phyloP scores from a whole-genome alignment of 306 rosid genomes.

The Vigna reflexopilosa region DNA sequence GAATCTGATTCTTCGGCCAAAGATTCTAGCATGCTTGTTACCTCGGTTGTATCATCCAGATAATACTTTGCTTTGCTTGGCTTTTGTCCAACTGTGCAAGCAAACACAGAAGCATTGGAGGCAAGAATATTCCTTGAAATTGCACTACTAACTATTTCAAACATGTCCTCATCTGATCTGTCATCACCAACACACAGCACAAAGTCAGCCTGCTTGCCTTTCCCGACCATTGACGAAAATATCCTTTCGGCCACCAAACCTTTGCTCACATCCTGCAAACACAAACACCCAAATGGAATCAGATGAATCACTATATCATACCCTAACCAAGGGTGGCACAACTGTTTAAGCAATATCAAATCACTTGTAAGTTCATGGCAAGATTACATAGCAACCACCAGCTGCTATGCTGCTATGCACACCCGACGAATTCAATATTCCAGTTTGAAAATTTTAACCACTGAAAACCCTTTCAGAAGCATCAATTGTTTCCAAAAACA shows the following conservation, averaged over 20 bases:
- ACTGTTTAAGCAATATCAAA: slow-evolving; percentile 6
- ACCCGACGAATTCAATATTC: background rate
- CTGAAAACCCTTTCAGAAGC: background rate
- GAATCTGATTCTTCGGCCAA: slow-evolving; percentile 66
- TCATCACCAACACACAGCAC: slow-evolving; percentile 87
- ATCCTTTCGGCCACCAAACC: slow-evolving; percentile 76
- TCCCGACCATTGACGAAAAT: slow-evolving; percentile 68
- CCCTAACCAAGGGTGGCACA: slow-evolving; percentile 1
- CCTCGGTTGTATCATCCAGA: slow-evolving; percentile 70
- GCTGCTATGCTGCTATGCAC: background rate
- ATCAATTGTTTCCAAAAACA: slow-evolving; percentile 11
- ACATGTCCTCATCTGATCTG: slow-evolving; percentile 96
- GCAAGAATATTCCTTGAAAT: slow-evolving; percentile 64
- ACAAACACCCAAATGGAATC: slow-evolving; percentile 9
- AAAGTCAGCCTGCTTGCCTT: slow-evolving; percentile 73
- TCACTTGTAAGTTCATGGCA: background rate
- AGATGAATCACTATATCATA: slow-evolving; percentile 16
- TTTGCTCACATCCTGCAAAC: slow-evolving; percentile 76
- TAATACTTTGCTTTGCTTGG: slow-evolving; percentile 87
- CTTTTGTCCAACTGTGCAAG: slow-evolving; percentile 86
- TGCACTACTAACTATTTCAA: slow-evolving; percentile 65
- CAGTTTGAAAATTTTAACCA: slow-evolving; percentile 4
- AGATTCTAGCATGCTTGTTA: slow-evolving; percentile 69
- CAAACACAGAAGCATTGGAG: slow-evolving; percentile 62
- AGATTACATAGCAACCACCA: slow-evolving; percentile 1